Evolutionary conservation across 768 basidiomycete genomes (phyloP).

Genomic region (Obba rivulosa): DNA sequence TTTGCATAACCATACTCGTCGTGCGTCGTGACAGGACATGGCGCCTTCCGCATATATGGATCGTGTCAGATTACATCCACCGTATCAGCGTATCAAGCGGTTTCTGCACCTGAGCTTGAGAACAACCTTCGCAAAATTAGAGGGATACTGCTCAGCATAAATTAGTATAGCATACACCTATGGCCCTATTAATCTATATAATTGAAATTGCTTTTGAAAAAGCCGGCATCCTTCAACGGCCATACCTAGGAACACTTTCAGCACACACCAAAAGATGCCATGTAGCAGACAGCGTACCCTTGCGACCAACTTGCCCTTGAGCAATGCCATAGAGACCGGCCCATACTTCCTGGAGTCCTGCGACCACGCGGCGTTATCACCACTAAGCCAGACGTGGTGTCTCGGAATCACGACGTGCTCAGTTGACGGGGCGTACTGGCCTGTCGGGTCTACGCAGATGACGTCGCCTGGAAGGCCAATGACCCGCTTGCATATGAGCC

Average conservation of each 20-base stretch:
- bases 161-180: too few species aligned
- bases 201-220: slow-evolving; percentile 27
- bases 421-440: slow-evolving; percentile 50
- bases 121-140: too few species aligned
- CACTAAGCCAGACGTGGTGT: slow-evolving; percentile 86
- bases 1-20: too few species aligned
- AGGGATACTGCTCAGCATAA: too few species aligned
- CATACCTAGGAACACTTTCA: slow-evolving; percentile 17
- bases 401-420: slow-evolving; percentile 77
- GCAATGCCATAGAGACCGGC: slow-evolving; percentile 76
- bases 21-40: too few species aligned
- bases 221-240: slow-evolving; percentile 16
- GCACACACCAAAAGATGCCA: background rate
- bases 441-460: slow-evolving; percentile 85
- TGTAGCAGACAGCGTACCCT: slow-evolving; percentile 40
- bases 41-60: too few species aligned
- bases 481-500: slow-evolving; percentile 81
- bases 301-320: slow-evolving; percentile 63
- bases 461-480: slow-evolving; percentile 88
- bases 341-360: slow-evolving; percentile 92
- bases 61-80: too few species aligned
- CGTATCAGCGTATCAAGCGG: too few species aligned
- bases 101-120: too few species aligned
- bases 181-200: slow-evolving; percentile 17
- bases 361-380: slow-evolving; percentile 81